Conservation (phyloP, 768 basidiomycete genomes). For the Psilocybe sp. region DNA sequence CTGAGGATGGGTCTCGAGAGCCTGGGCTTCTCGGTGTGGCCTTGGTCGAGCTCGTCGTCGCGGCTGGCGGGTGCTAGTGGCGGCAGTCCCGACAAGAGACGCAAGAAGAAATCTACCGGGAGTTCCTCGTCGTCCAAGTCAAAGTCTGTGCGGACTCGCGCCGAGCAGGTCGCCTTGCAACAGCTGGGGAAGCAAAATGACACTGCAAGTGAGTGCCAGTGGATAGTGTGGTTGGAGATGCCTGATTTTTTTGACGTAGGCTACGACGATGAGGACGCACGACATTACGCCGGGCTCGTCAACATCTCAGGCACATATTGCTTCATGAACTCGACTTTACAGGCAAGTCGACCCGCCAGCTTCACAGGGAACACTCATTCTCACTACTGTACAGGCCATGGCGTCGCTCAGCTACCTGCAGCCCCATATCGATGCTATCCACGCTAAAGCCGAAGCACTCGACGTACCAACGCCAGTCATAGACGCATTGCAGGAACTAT, state of each 20-base stretch:
- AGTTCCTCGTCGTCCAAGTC: slow-evolving; percentile 9
- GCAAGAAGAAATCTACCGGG: slow-evolving; percentile 41
- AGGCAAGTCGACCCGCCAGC: slow-evolving; percentile 44
- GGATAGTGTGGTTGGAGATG: not conserved
- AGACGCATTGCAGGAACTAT: slow-evolving; percentile 71
- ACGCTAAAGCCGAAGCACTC: slow-evolving; percentile 70
- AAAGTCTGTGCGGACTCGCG: slow-evolving; percentile 39
- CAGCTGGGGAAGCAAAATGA: slow-evolving; percentile 27
- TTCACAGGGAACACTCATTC: not conserved
- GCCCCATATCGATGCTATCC: slow-evolving; percentile 74
- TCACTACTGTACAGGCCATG: slow-evolving; percentile 58
- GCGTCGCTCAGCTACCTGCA: slow-evolving; percentile 84
- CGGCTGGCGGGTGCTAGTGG: slow-evolving; percentile 8
- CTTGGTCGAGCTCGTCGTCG: slow-evolving; percentile 41
- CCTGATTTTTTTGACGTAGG: not conserved
- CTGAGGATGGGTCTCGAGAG: slow-evolving; percentile 56
- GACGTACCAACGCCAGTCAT: slow-evolving; percentile 87
- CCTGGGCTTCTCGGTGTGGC: slow-evolving; percentile 58
- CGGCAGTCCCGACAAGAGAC: slow-evolving; percentile 35
- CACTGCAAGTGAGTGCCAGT: slow-evolving; percentile 2
- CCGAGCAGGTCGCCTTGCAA: slow-evolving; percentile 54
- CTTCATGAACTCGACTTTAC: slow-evolving; percentile 96
- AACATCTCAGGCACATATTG: slow-evolving; percentile 96
- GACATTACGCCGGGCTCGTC: slow-evolving; percentile 85
- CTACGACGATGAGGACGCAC: slow-evolving; percentile 30